Percentiles rank a stretch among this genome's conserved stretches.
These are phyloP conservation scores for Penicillium parvum DNA, from an alignment of 495 filamentous ascomycete genomes.

Conservation along the genomic window DNA sequence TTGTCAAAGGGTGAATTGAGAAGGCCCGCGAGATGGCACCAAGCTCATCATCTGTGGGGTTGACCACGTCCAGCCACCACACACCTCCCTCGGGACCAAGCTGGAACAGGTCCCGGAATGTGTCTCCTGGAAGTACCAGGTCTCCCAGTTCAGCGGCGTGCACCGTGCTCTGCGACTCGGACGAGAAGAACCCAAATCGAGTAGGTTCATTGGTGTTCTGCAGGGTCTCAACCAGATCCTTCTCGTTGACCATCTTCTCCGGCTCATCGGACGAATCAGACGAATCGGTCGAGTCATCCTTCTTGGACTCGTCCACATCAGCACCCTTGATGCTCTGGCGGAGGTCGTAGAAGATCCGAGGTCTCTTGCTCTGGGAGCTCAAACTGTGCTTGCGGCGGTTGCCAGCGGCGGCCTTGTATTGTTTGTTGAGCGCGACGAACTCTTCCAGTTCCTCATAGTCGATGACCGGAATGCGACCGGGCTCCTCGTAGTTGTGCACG, in stretches of 20 bases:
- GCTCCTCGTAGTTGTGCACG: slow-evolving; percentile 59
- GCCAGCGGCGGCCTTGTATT: slow-evolving; percentile 26
- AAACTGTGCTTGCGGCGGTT: slow-evolving; percentile 48
- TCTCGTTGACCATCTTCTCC: slow-evolving; percentile 28
- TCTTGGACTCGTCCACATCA: slow-evolving; percentile 28
- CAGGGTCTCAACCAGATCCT: slow-evolving; percentile 27
- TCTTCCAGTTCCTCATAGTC: slow-evolving; percentile 88
- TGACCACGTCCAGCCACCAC: slow-evolving; percentile 94
- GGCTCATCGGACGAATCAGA: slow-evolving; percentile 14
- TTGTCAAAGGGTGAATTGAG: slow-evolving; percentile 86
- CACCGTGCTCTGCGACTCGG: slow-evolving; percentile 83
- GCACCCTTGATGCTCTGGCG: slow-evolving; percentile 35
- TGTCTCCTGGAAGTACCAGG: slow-evolving; percentile 81
- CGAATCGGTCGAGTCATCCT: slow-evolving; percentile 25
- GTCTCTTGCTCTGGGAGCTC: slow-evolving; percentile 45
- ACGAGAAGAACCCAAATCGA: slow-evolving; percentile 94
- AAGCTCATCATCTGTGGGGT: slow-evolving; percentile 85
- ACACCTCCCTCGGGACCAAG: slow-evolving; percentile 70
- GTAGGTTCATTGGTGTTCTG: slow-evolving; percentile 55
- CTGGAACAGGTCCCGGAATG: slow-evolving; percentile 82
- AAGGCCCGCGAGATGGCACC: slow-evolving; percentile 87
- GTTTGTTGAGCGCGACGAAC: slow-evolving; percentile 64
- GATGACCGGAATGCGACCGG: slow-evolving; percentile 57
- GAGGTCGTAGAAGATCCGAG: slow-evolving; percentile 62
- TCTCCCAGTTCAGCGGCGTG: slow-evolving; percentile 85